These are phyloP conservation scores for Lepiota brunneoincarnata DNA, from an alignment of 768 basidiomycete genomes.

Conservation along the genomic window DNA sequence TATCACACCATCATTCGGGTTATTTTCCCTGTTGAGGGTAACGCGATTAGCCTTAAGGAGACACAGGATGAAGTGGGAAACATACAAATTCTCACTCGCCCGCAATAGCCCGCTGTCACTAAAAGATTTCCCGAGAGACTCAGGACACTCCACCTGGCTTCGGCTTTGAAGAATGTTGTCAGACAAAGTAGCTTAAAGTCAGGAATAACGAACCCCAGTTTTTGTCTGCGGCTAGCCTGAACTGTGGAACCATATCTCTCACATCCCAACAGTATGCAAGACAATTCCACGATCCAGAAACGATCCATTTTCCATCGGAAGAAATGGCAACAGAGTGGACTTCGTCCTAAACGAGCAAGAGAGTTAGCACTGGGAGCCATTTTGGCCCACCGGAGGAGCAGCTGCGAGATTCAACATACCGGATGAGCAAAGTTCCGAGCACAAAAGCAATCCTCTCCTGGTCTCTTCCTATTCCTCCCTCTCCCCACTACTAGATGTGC, in stretches of 20 bases:
- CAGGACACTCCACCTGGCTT: constrained; percentile 29
- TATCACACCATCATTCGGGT: no score
- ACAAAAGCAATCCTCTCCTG: constrained; percentile 37
- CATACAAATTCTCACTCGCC: constrained; percentile 32
- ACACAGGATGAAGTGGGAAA: neutral
- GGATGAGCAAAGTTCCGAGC: constrained; percentile 81
- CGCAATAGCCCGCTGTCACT: constrained; percentile 31
- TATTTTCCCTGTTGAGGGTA: no score
- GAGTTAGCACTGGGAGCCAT: constrained; percentile 35
- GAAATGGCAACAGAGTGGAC: constrained; percentile 52
- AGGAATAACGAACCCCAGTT: constrained; percentile 18
- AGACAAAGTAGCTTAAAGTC: neutral
- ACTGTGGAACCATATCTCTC: constrained; percentile 58
- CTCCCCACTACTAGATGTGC: neutral
- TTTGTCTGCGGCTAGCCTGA: constrained; percentile 60
- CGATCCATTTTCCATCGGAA: constrained; percentile 78
- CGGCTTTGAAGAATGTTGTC: neutral
- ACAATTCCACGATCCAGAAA: constrained; percentile 78
- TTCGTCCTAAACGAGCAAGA: constrained; percentile 48
- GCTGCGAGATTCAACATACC: constrained; percentile 33
- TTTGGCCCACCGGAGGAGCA: constrained; percentile 32
- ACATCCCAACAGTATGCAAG: constrained; percentile 78
- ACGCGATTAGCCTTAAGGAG: no score
- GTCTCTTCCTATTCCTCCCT: constrained; percentile 64
- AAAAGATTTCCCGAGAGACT: constrained; percentile 29